Base-by-base conservation (phyloP, 2,329 filamentous ascomycete species). In the Aspergillus quadricinctus region DNA sequence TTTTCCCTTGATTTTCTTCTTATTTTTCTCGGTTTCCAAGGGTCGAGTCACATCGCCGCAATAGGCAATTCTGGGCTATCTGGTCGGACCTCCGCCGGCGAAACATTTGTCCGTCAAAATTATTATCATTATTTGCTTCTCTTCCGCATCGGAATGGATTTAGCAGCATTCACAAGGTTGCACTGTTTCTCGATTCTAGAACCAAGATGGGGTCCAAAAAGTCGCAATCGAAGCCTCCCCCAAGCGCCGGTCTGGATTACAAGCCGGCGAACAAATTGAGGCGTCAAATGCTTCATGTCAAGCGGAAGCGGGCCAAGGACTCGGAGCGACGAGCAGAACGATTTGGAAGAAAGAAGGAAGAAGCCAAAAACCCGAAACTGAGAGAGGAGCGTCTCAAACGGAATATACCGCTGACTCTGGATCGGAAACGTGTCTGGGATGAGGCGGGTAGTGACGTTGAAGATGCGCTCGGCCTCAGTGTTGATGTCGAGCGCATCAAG, bases 371-470 rank as follows among this genome's bases (percentile, higher is more conserved):
- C 67, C 92, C 93, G 1, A 82, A 85, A 57, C 75, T 96, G 57
- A 85, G 86, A 64, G 85, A 84, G 59, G 83, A 88, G 62, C 84
- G 94, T 65, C 79, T 93, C 58, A 86, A 85, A 58, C 85, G 83
- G 63, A 96, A 96, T 76, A 82, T 92, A 46, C 89, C 94, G 0
- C 74, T 84, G 54, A 96, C 91, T 0, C 82, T 96, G 56, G 92
- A 97, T 66, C 84, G 86, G 66, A 96, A 96, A 79, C 85, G 94
- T 71, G 86, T 90, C 31, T 97, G 91, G 90, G 92, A 97, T 66
- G 87, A 92, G 52, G 83, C 84, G 50, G 86, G 86, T 49, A 75
- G 75, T 52, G 78, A 79, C 57, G 73, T 73, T 17, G 77, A 78
- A 41, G 75, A 78, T 49, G 71, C 75, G 25, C 65, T 81, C 48